Evolutionary conservation across 257 asterid species (phyloP).

Genomic region (Ophiorrhiza pumila): DNA sequence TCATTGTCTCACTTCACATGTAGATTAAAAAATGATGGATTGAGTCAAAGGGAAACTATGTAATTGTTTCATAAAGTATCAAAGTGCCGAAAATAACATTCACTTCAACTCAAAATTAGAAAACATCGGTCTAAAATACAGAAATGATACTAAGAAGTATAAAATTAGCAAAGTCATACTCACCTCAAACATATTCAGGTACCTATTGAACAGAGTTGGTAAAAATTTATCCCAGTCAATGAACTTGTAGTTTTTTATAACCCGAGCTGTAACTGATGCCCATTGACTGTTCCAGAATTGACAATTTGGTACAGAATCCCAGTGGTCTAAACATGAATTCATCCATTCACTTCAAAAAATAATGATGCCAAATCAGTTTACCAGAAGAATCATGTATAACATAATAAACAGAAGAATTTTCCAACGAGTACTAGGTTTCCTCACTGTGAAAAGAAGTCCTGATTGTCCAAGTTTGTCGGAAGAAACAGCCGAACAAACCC

Average conservation of each 20-base stretch:
- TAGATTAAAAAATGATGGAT: neutral
- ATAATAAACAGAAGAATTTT: constrained; percentile 12
- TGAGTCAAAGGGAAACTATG: neutral
- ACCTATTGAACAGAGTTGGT: constrained; percentile 71
- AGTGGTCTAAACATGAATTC: constrained; percentile 52
- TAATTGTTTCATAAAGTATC: constrained; percentile 4
- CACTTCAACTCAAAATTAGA: neutral
- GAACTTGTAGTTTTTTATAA: constrained; percentile 66
- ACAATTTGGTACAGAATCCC: constrained; percentile 88
- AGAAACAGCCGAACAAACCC: constrained; percentile 90
- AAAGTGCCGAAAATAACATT: neutral
- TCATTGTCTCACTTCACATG: neutral
- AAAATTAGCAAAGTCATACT: constrained; percentile 12
- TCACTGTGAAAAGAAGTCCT: constrained; percentile 79
- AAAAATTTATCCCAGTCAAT: constrained; percentile 72
- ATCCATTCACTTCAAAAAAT: constrained; percentile 69
- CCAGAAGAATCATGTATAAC: constrained; percentile 22
- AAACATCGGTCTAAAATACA: neutral
- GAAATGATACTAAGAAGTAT: neutral
- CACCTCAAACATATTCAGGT: constrained; percentile 95
- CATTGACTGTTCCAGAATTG: constrained; percentile 98
- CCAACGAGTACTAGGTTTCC: constrained; percentile 27
- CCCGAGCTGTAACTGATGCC: constrained; percentile 93
- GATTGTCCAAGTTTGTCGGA: constrained; percentile 82
- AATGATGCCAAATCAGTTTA: constrained; percentile 24